These are phyloP conservation scores for Agrocybe praecox DNA, from an alignment of 768 basidiomycete genomes.

Conservation along the genomic window DNA sequence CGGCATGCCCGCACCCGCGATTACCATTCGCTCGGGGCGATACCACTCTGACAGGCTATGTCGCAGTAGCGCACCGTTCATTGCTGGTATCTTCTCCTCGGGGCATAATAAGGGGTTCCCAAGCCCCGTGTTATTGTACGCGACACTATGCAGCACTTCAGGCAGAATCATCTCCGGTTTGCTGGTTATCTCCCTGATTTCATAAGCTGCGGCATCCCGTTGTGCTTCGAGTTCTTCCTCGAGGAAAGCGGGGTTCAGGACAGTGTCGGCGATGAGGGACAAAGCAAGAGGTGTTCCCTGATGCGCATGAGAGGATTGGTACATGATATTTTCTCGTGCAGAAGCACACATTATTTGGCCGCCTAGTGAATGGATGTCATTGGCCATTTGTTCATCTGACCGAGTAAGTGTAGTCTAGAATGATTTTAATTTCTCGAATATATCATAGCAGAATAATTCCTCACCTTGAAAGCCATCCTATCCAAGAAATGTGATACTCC, in stretches of 20 bases:
- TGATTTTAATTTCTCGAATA: slow-evolving; percentile 8
- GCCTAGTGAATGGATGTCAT: slow-evolving; percentile 80
- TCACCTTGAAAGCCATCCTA: slow-evolving; percentile 95
- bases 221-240: slow-evolving; percentile 82
- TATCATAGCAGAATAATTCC: slow-evolving; percentile 11
- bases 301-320: slow-evolving; percentile 95
- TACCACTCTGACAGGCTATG: slow-evolving; percentile 82
- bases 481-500: slow-evolving; percentile 94
- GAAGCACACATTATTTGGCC: slow-evolving; percentile 92
- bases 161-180: slow-evolving; percentile 96
- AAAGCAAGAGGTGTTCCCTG: slow-evolving; percentile 79
- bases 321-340: slow-evolving; percentile 94
- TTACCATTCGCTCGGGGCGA: slow-evolving; percentile 91
- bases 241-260: slow-evolving; percentile 74
- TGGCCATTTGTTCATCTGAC: slow-evolving; percentile 76
- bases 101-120: slow-evolving; percentile 94
- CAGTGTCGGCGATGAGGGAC: slow-evolving; percentile 90
- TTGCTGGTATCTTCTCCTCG: slow-evolving; percentile 72
- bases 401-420: slow-evolving; percentile 74
- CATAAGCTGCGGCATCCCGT: slow-evolving; percentile 87
- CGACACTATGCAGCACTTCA: slow-evolving; percentile 86
- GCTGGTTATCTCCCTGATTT: slow-evolving; percentile 81
- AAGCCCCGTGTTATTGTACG: slow-evolving; percentile 74
- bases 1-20: slow-evolving; percentile 91
- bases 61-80: slow-evolving; percentile 64